These are phyloP conservation scores for Phaseolus coccineus DNA, from an alignment of 331 rosid genomes.

Conservation along the genomic window DNA sequence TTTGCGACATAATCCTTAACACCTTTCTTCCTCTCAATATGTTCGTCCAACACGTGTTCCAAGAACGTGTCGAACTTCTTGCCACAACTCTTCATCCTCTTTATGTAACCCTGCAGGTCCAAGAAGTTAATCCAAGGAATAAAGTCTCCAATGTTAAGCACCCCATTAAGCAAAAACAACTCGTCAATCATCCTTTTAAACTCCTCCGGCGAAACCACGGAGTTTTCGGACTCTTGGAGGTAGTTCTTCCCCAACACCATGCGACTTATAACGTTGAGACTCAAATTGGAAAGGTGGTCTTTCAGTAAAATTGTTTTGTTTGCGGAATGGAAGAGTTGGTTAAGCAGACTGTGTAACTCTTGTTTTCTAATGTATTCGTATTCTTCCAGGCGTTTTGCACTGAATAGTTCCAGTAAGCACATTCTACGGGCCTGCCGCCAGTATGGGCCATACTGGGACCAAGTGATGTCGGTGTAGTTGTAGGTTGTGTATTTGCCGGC, in stretches of 20 bases:
- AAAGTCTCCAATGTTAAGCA: conserved; percentile 71
- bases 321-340: conserved; percentile 39
- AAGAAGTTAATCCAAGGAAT: conserved; percentile 80
- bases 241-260: conserved; percentile 86
- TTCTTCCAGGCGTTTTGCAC: conserved; percentile 60
- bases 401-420: conserved; percentile 68
- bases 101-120: conserved; percentile 77
- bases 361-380: conserved; percentile 72
- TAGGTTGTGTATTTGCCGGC: conserved; percentile 81
- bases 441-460: conserved; percentile 83
- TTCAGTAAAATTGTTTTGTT: conserved; percentile 46
- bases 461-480: conserved; percentile 74
- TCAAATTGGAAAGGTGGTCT: conserved; percentile 58
- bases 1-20: conserved; percentile 55
- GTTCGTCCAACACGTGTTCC: conserved; percentile 88
- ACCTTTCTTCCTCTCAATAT: conserved; percentile 52
- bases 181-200: conserved; percentile 82
- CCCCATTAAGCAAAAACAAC: conserved; percentile 74
- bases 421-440: conserved; percentile 84
- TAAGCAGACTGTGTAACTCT: conserved; percentile 46
- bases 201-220: conserved; percentile 63
- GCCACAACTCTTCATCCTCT: conserved; percentile 77
- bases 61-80: conserved; percentile 72
- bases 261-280: conserved; percentile 77
- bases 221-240: conserved; percentile 42